These are phyloP conservation scores for Clonostachys solani DNA, from an alignment of 2,329 filamentous ascomycete genomes.

Conservation along the genomic window DNA sequence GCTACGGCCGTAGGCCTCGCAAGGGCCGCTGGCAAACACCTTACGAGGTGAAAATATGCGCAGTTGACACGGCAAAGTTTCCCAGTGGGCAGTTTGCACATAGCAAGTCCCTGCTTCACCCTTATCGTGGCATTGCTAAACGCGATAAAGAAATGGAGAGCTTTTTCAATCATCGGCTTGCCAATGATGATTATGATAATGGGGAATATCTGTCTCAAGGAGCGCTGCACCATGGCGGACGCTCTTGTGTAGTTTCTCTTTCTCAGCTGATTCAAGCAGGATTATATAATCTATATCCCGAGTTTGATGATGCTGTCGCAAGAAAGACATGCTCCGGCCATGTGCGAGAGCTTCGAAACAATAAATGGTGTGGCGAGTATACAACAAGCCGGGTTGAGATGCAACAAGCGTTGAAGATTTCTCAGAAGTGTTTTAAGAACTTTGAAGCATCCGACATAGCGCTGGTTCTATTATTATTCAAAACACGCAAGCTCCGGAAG, in stretches of 20 bases:
- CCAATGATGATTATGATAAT: no score
- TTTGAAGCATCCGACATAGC: neutral
- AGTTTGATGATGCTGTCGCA: neutral
- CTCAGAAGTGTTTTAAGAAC: neutral
- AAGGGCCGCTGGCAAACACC: neutral
- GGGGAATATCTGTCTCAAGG: no score
- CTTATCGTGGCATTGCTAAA: no score
- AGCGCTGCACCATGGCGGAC: no score
- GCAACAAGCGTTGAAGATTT: neutral
- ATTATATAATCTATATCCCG: neutral
- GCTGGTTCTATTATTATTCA: neutral
- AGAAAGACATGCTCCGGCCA: neutral
- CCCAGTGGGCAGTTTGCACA: neutral
- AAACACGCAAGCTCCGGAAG: neutral
- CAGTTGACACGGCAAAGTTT: neutral
- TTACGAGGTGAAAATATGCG: neutral
- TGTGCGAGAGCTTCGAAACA: neutral
- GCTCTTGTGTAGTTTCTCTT: neutral
- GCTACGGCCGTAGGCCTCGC: neutral
- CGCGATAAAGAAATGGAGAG: no score
- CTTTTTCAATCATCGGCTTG: no score
- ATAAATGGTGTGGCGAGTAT: neutral
- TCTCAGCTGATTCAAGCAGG: neutral
- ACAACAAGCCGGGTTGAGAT: neutral
- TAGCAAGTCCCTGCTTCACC: neutral